phyloP scores from a whole-genome alignment of 2,329 filamentous ascomycete genomes.

The Aureobasidium sp. region DNA sequence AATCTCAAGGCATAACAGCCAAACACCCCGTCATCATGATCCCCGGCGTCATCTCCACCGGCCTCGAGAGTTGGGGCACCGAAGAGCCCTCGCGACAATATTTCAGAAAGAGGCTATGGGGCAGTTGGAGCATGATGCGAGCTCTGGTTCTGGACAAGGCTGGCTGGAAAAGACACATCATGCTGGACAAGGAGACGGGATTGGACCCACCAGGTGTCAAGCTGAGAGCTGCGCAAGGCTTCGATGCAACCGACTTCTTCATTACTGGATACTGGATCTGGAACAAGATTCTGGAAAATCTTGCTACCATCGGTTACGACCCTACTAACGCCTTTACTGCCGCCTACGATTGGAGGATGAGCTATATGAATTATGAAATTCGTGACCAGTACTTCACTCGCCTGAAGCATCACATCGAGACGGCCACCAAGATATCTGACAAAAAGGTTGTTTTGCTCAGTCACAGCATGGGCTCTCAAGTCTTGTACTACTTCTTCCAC shows the following conservation, averaged over 20 bases:
- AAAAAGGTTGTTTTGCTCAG: slow-evolving; percentile 81
- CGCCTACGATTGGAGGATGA: slow-evolving; percentile 85
- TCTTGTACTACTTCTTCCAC: slow-evolving; percentile 77
- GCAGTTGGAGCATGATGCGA: slow-evolving; percentile 98
- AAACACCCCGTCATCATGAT: slow-evolving; percentile 94
- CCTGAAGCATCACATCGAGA: slow-evolving; percentile 84
- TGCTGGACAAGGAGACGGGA: slow-evolving; percentile 88
- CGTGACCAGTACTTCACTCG: slow-evolving; percentile 92
- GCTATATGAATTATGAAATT: slow-evolving; percentile 80
- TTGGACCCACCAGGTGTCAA: slow-evolving; percentile 88
- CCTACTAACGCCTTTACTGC: slow-evolving; percentile 66
- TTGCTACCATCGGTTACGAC: slow-evolving; percentile 93
- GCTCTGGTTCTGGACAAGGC: slow-evolving; percentile 90
- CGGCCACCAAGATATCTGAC: slow-evolving; percentile 63
- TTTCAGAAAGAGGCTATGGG: slow-evolving; percentile 92
- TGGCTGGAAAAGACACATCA: slow-evolving; percentile 90
- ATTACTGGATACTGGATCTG: slow-evolving; percentile 92
- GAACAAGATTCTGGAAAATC: slow-evolving; percentile 97
- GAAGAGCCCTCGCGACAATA: slow-evolving; percentile 77
- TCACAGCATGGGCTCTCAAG: slow-evolving; percentile 97
- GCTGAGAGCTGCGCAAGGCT: slow-evolving; percentile 86
- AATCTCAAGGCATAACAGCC: slow-evolving; percentile 70
- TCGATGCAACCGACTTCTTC: slow-evolving; percentile 96
- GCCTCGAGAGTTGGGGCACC: slow-evolving; percentile 94
- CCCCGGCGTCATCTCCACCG: slow-evolving; percentile 94